Evolutionary conservation across 2,329 filamentous ascomycete species (phyloP), one percentile per base, ranked within the genome.

Genomic region (Cladosporium sp.): DNA sequence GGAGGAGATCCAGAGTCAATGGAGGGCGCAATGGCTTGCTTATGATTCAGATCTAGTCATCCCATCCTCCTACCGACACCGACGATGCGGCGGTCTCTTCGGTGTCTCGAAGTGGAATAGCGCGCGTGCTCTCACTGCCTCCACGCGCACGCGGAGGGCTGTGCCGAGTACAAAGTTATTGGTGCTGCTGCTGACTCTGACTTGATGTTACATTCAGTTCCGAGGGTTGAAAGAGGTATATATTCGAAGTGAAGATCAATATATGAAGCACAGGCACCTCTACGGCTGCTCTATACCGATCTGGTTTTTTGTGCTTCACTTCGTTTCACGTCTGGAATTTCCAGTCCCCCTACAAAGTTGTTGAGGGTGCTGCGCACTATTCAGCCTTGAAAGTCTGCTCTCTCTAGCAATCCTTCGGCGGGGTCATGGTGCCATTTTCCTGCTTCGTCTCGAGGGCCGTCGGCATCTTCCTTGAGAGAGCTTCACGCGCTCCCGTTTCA

Each of bases 31-130:
- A 62, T 24, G 60, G 60, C 15, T 44, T 18, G 15, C 52, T 55
- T 55, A 55, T 55, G 52, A 55, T 55, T 55, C 52, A 55, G 52
- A 55, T 55, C 30, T 34, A 55, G 52, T 55, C 52, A 55, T 55
- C 28, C 52, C 28, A 55, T 32, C 52, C 52, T 55, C n/a, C 52
- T 30, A 21, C 52, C 18, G 52, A 55, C 52, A 55, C 52, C 52
- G 52, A 41, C 21, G n/a, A 24, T 7, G 34, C 55, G 55, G 54
- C 55, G 55, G 32, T 41, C 30, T 58, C 55, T 30, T 24, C 60
- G 60, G 60, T 63, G 47, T 63, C 49, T 41, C 60, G 49, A 63
- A 54, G 2, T n/a, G 24, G 52, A 30, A 30, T 55, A 55, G 52
- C n/a, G 52, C 28, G 26, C 18, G 4, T 15, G 26, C 10, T 11